Base-by-base conservation (phyloP, 1,284 basidiomycete species). In the Boletus mariae region DNA sequence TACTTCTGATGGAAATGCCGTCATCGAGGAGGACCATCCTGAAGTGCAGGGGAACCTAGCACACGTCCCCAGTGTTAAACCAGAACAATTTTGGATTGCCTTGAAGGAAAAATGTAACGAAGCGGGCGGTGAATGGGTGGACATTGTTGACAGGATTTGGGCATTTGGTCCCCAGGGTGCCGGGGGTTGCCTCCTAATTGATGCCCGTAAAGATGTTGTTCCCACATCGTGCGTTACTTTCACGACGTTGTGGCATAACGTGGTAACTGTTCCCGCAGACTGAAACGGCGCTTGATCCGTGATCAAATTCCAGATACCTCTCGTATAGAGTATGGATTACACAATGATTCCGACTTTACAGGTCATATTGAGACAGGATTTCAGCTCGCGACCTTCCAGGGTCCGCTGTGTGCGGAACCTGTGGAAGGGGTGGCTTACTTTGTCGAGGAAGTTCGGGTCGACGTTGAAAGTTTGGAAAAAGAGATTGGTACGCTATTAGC, bases 381-480 rank as follows among this genome's bases (percentile, higher is more conserved):
- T 74, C 95, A 98, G 72, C 80, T 98, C 43, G 94, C 95, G 3
- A 91, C 89, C 0, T 89, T 92, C 65, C 91, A 95, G 70, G 97
- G 97, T 0, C 97, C 97, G 7, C 71, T 99, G 25, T 99, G 97
- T 61, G 90, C 88, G 7, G 97, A 99, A 69, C 97, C 97, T 1
- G 85, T 98, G 15, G 88, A 96, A 57, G 97, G 96, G 0, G 75
- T 99, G 74, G 94, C 88, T 0, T 99, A 90, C 73, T 90, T 96
- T 59, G 80, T 99, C 2, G 93, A 98, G 69, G 75, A 73, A 17
- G 69, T 95, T 10, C 76, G 82, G 37, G 73, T 95, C 17, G 82
- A 91, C 56, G 72, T 72, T 54, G 79, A 80, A 29, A 78, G 77
- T 11, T 70, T 87, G 26, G 80, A 82, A 57, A 82, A 79, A 58